A percentile compares a stretch with the other conserved stretches of the same genome.
Conservation (phyloP, 2,329 filamentous ascomycete species). For the Colletotrichum sp. region DNA sequence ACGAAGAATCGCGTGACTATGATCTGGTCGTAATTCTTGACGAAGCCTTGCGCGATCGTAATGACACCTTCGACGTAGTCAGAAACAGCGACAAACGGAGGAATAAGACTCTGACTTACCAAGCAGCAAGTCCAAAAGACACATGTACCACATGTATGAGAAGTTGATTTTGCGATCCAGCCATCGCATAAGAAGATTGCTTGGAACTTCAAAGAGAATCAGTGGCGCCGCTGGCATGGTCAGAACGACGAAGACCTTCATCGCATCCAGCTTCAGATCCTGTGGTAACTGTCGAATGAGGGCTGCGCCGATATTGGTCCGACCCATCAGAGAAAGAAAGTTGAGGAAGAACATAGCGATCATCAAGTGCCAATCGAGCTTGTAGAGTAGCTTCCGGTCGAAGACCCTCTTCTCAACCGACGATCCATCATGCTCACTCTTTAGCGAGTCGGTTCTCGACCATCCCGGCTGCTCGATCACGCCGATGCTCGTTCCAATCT, state of each 20-base stretch:
- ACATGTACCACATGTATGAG: conserved; percentile 24
- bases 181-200: conserved; percentile 24
- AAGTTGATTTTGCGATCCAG: conserved; percentile 17
- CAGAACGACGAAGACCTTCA: conserved; percentile 25
- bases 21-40: conserved; percentile 23
- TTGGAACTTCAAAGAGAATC: conserved; percentile 24
- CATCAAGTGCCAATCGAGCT: conserved; percentile 26
- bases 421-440: not conserved
- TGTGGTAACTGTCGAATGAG: conserved; percentile 27
- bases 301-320: conserved; percentile 28
- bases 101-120: not conserved
- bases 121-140: conserved; percentile 19
- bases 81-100: rapidly evolving
- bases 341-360: conserved; percentile 31
- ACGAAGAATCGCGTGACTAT: conserved; percentile 25
- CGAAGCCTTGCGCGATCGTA: conserved; percentile 29
- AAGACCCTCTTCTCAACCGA: not conserved
- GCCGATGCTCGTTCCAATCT: not conserved
- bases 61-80: conserved; percentile 20
- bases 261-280: conserved; percentile 25
- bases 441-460: not conserved
- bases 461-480: not conserved
- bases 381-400: conserved; percentile 30
- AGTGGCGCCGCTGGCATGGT: conserved; percentile 20
- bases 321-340: conserved; percentile 29